These are phyloP conservation scores for Canna indica DNA, from an alignment of 176 grass and related monocot genomes.

Conservation along the genomic window DNA sequence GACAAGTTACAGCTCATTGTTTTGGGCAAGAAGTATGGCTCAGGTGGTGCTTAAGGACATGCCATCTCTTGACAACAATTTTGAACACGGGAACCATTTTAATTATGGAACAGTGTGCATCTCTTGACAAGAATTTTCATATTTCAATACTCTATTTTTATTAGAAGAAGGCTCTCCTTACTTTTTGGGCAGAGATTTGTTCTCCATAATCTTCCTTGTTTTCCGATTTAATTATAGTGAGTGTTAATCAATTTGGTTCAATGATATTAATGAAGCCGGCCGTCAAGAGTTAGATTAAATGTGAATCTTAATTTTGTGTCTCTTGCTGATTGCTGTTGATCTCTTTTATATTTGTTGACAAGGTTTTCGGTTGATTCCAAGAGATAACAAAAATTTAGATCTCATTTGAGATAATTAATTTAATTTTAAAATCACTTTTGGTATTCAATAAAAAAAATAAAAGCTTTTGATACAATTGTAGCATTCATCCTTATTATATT, in stretches of 20 bases:
- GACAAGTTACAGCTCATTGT: slow-evolving; percentile 96
- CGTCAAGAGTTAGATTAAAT: neutral
- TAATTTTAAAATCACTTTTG: no score
- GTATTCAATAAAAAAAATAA: no score
- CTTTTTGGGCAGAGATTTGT: neutral
- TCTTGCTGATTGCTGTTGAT: no score
- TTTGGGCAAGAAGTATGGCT: slow-evolving; percentile 90
- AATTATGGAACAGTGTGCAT: neutral
- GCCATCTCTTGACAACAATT: slow-evolving; percentile 6
- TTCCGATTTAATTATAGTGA: neutral
- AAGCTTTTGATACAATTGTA: no score
- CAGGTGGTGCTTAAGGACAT: slow-evolving; percentile 49
- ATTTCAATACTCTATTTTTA: slow-evolving; percentile 33
- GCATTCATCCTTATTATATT: no score
- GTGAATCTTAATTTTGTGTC: no score
- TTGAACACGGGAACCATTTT: slow-evolving; percentile 37
- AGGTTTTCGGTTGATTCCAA: no score
- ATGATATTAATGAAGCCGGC: neutral
- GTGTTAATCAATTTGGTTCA: no score
- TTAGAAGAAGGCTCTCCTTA: slow-evolving; percentile 31
- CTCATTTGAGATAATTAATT: no score
- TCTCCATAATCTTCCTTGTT: neutral
- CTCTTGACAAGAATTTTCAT: neutral
- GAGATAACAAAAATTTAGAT: no score
- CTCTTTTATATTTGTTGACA: no score